A percentile compares a stretch with the other conserved stretches of the same genome.
Conservation (phyloP, 345 rosid species). For the Laguncularia racemosa region DNA sequence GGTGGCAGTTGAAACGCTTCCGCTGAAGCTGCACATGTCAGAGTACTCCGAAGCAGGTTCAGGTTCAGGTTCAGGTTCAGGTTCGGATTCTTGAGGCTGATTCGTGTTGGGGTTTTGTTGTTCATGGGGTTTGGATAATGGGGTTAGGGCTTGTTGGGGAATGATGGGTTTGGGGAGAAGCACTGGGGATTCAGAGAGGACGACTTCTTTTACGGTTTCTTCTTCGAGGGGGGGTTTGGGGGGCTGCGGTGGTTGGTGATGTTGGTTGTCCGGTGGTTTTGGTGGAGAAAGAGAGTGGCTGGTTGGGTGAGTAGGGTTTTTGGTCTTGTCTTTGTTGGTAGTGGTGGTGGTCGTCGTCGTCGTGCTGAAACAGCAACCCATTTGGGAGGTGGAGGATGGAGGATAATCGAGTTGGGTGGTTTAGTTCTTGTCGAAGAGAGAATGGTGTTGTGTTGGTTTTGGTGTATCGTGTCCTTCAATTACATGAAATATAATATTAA, state of each 20-base stretch:
- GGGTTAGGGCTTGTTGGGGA: background rate
- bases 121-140: constrained; percentile 7
- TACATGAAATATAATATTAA: background rate
- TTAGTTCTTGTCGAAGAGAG: no score
- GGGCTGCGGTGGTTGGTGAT: background rate
- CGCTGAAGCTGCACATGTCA: constrained; percentile 49
- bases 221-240: constrained; percentile 34
- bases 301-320: constrained; percentile 12
- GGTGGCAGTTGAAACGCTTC: constrained; percentile 29
- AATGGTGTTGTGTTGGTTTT: no score
- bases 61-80: constrained; percentile 21
- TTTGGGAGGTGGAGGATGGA: constrained; percentile 14
- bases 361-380: constrained; percentile 67
- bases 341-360: constrained; percentile 13
- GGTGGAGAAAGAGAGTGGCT: constrained; percentile 15
- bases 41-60: constrained; percentile 29
- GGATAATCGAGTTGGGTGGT: background rate
- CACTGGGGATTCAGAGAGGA: constrained; percentile 43
- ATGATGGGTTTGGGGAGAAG: constrained; percentile 5
- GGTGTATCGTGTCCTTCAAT: no score
- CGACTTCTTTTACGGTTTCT: constrained; percentile 70
- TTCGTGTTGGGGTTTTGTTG: constrained; percentile 19
- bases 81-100: constrained; percentile 5
- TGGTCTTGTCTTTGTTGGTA: background rate
- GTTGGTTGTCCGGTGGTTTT: background rate